Conservation (phyloP, 306 rosid genomes). For the Citrullus colocynthis region DNA sequence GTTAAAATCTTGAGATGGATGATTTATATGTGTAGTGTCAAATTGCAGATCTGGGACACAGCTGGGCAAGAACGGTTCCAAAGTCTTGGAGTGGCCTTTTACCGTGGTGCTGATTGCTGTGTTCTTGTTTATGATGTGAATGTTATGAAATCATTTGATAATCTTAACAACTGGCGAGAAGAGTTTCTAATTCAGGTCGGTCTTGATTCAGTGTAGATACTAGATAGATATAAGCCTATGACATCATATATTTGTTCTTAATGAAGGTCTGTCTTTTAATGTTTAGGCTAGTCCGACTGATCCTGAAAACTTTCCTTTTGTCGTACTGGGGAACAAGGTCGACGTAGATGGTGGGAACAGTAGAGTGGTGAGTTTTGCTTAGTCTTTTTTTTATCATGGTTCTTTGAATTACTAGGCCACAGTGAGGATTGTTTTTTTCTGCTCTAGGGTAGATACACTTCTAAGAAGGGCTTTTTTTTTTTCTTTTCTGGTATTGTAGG, state of each 20-base stretch:
- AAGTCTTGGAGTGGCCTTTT: conserved; percentile 98
- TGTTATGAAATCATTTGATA: conserved; percentile 89
- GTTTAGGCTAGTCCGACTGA: conserved; percentile 97
- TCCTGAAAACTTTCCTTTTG: conserved; percentile 97
- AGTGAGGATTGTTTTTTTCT: not conserved
- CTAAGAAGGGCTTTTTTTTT: not conserved
- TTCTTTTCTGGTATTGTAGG: conserved; percentile 24
- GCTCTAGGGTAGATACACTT: not conserved
- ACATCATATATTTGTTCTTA: not conserved
- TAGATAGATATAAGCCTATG: not conserved
- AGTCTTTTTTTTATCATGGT: not conserved
- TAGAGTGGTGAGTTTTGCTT: conserved; percentile 61
- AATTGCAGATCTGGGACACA: conserved; percentile 82
- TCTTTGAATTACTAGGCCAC: not conserved
- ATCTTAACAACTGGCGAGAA: conserved; percentile 98
- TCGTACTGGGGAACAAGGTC: conserved; percentile 95
- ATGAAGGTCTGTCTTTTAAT: conserved; percentile 16
- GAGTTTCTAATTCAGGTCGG: conserved; percentile 94
- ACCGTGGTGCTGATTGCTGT: conserved; percentile 98
- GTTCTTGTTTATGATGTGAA: conserved; percentile 97
- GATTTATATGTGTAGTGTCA: not conserved
- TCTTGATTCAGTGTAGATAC: not conserved
- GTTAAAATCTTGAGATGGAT: not conserved
- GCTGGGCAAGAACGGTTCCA: conserved; percentile 99
- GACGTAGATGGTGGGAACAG: conserved; percentile 98